phyloP scores from a whole-genome alignment of 1,284 basidiomycete genomes.

The Cutaneotrichosporon arboriforme region DNA sequence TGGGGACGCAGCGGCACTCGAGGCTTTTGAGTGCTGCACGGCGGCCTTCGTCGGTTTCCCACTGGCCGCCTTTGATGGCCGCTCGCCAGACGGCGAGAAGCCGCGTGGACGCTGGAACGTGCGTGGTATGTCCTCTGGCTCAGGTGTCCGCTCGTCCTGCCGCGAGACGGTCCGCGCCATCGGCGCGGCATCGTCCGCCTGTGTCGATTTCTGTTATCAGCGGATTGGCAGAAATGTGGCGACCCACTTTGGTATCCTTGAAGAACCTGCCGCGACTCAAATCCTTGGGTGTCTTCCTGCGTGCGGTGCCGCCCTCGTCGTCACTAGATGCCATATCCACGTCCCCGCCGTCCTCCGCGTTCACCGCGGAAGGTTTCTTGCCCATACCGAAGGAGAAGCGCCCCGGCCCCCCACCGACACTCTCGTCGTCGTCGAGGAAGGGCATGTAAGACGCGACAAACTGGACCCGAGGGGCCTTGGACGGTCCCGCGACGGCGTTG shows the following conservation, averaged over 20 bases:
- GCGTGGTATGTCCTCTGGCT: background rate
- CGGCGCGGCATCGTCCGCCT: too few species aligned
- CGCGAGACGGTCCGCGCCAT: background rate
- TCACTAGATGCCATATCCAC: slow-evolving; percentile 7
- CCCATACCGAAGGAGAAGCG: slow-evolving; percentile 25
- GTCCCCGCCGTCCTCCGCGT: slow-evolving; percentile 10
- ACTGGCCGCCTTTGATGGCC: background rate
- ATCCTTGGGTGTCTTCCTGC: too few species aligned
- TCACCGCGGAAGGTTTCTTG: slow-evolving; percentile 2
- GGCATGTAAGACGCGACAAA: slow-evolving; percentile 34
- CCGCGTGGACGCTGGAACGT: background rate
- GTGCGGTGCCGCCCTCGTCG: background rate
- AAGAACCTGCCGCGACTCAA: background rate
- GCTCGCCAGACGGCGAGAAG: background rate
- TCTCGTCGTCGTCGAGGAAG: slow-evolving; percentile 22
- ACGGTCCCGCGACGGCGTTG: slow-evolving; percentile 10
- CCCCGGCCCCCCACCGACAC: slow-evolving; percentile 11
- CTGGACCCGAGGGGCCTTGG: slow-evolving; percentile 8
- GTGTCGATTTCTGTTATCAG: too few species aligned
- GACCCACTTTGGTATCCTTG: background rate
- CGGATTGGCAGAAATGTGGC: too few species aligned
- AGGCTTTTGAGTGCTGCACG: background rate
- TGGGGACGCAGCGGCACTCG: background rate
- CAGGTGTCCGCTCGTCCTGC: background rate
- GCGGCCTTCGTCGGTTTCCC: background rate